Conservation (phyloP, 2,329 filamentous ascomycete genomes). For the Cladobotryum protrusum region DNA sequence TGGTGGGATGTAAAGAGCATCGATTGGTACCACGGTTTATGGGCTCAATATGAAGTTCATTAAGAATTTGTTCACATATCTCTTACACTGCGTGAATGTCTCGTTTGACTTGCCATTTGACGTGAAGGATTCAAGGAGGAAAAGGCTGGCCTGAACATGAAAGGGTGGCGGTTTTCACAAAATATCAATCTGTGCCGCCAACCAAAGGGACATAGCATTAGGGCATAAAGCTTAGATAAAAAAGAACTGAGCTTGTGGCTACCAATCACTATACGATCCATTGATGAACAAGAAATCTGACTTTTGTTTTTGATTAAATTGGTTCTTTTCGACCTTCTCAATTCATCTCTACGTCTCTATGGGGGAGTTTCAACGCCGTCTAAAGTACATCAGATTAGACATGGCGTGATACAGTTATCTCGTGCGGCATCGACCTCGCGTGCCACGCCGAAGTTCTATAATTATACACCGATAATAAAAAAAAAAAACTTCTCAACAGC, state of each 20-base stretch:
- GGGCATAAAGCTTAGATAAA: no score
- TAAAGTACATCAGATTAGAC: slow-evolving; percentile 38
- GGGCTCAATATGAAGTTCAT: slow-evolving; percentile 40
- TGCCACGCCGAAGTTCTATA: slow-evolving; percentile 33
- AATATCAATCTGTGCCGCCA: no score
- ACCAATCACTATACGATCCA: no score
- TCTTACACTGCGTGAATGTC: slow-evolving; percentile 10
- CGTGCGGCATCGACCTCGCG: slow-evolving; percentile 28
- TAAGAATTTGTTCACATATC: slow-evolving; percentile 21
- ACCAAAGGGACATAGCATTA: no score
- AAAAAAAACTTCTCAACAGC: slow-evolving; percentile 16
- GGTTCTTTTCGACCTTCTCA: slow-evolving; percentile 13
- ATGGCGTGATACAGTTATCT: slow-evolving; percentile 29
- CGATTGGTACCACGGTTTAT: slow-evolving; percentile 37
- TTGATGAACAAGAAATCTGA: no score
- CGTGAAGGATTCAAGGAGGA: neutral
- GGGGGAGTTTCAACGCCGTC: slow-evolving; percentile 29
- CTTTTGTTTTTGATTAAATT: neutral
- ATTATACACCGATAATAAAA: slow-evolving; percentile 26
- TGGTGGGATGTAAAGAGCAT: slow-evolving; percentile 44
- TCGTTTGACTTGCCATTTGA: neutral
- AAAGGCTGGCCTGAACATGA: neutral
- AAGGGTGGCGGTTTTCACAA: no score
- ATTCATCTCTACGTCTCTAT: slow-evolving; percentile 37
- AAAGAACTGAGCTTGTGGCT: no score